Conservation (phyloP, 768 basidiomycete species). For the Baorangia bicolor region DNA sequence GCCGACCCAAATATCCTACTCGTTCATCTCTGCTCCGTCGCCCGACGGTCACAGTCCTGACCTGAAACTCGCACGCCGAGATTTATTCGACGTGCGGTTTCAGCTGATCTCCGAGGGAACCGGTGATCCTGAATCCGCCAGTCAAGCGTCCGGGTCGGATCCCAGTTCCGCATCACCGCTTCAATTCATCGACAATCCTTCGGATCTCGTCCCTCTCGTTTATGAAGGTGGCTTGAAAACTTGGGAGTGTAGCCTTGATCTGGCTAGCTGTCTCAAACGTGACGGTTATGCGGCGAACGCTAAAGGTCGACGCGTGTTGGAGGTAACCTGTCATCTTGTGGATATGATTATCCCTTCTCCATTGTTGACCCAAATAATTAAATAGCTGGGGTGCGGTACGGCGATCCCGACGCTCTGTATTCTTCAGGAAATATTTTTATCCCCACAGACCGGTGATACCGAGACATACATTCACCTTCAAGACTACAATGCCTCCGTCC, state of each 20-base stretch:
- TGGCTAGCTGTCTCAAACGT: constrained; percentile 63
- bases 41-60: constrained; percentile 24
- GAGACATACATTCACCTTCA: constrained; percentile 73
- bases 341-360: not conserved
- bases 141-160: constrained; percentile 12
- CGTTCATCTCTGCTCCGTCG: constrained; percentile 59
- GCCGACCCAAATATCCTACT: constrained; percentile 77
- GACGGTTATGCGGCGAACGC: constrained; percentile 26
- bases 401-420: constrained; percentile 80
- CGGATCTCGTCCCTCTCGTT: constrained; percentile 86
- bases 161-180: constrained; percentile 37
- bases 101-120: constrained; percentile 71
- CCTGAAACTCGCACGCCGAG: constrained; percentile 63
- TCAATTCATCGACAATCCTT: constrained; percentile 74
- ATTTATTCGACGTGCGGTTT: constrained; percentile 95
- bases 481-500: constrained; percentile 85
- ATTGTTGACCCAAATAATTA: not conserved
- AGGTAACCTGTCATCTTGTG: constrained; percentile 46
- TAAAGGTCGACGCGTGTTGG: constrained; percentile 60
- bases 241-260: constrained; percentile 94
- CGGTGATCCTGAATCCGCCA: constrained; percentile 30
- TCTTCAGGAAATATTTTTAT: constrained; percentile 58
- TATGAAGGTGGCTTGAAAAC: constrained; percentile 98
- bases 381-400: constrained; percentile 90
- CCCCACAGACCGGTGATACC: constrained; percentile 7